A percentile compares a stretch with the other conserved stretches of the same genome.
These are phyloP conservation scores for Solanum dulcamara DNA, from an alignment of 257 asterid genomes.

Conservation along the genomic window DNA sequence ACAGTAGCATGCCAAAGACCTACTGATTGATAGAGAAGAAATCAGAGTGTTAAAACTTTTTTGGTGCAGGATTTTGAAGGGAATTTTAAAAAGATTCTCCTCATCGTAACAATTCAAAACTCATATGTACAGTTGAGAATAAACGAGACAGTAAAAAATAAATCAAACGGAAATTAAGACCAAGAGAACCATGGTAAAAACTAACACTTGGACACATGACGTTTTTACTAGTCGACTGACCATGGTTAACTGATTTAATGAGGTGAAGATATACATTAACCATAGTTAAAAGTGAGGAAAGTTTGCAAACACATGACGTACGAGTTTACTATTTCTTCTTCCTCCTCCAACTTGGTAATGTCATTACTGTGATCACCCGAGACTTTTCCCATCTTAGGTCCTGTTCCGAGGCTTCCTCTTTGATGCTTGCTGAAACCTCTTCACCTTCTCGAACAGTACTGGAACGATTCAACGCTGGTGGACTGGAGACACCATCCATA, in stretches of 20 bases:
- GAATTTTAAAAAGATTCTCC: too few species aligned
- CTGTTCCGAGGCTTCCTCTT: conserved; percentile 10
- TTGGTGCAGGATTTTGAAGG: too few species aligned
- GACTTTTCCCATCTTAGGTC: conserved; percentile 13
- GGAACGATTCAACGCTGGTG: not conserved
- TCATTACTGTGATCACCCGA: conserved; percentile 30
- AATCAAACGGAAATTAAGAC: not conserved
- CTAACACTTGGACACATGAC: too few species aligned
- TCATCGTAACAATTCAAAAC: too few species aligned
- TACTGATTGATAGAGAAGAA: too few species aligned
- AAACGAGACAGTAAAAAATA: not conserved
- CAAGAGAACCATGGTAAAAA: not conserved
- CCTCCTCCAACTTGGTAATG: conserved; percentile 33
- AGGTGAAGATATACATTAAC: not conserved
- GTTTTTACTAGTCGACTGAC: not conserved
- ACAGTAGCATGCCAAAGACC: too few species aligned
- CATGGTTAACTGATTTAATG: not conserved
- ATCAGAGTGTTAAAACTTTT: too few species aligned
- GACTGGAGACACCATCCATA: not conserved
- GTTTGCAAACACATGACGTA: not conserved
- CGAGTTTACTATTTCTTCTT: not conserved
- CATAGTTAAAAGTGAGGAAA: not conserved
- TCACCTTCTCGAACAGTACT: conserved; percentile 14
- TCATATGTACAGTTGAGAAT: too few species aligned
- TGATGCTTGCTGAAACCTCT: too few species aligned